These are phyloP conservation scores for Aspergillus nidulans DNA, from an alignment of 495 filamentous ascomycete genomes.

Conservation along the genomic window DNA sequence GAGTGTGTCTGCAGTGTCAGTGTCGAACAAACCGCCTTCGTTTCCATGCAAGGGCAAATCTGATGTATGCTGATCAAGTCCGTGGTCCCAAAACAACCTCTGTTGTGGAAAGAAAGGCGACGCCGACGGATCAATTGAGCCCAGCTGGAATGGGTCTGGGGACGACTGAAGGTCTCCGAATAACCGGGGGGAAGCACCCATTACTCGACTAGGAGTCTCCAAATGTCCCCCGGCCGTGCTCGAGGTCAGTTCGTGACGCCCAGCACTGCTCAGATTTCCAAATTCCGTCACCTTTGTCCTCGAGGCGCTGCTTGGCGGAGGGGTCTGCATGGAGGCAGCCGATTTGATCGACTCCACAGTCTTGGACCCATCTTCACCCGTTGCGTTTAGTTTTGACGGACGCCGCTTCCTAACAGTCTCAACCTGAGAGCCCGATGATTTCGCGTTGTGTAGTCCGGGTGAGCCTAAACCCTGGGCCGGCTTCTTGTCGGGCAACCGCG, in stretches of 20 bases:
- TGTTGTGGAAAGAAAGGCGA: conserved; percentile 63
- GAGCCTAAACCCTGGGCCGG: conserved; percentile 36
- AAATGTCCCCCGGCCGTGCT: conserved; percentile 26
- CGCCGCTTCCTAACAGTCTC: conserved; percentile 41
- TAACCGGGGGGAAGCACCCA: conserved; percentile 41
- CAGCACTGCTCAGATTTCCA: conserved; percentile 19
- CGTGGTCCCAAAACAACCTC: conserved; percentile 72
- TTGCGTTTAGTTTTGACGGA: conserved; percentile 35
- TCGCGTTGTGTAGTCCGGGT: conserved; percentile 52
- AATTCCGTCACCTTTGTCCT: conserved; percentile 38
- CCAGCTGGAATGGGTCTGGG: conserved; percentile 65
- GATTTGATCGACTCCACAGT: conserved; percentile 43
- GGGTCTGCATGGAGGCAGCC: conserved; percentile 60
- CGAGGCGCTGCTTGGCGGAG: conserved; percentile 60
- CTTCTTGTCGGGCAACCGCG: conserved; percentile 20
- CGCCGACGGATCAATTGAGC: conserved; percentile 63
- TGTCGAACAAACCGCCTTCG: conserved; percentile 11
- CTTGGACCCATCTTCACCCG: conserved; percentile 32
- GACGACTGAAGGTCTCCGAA: conserved; percentile 56
- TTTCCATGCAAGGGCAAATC: conserved; percentile 19
- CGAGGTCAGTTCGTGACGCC: conserved; percentile 24
- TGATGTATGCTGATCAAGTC: conserved; percentile 28
- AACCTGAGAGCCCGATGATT: conserved; percentile 29
- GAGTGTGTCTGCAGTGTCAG: conserved; percentile 10
- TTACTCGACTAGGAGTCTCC: conserved; percentile 42